phyloP scores from a whole-genome alignment of 306 rosid species.

The Astragalus glycyphyllos region DNA sequence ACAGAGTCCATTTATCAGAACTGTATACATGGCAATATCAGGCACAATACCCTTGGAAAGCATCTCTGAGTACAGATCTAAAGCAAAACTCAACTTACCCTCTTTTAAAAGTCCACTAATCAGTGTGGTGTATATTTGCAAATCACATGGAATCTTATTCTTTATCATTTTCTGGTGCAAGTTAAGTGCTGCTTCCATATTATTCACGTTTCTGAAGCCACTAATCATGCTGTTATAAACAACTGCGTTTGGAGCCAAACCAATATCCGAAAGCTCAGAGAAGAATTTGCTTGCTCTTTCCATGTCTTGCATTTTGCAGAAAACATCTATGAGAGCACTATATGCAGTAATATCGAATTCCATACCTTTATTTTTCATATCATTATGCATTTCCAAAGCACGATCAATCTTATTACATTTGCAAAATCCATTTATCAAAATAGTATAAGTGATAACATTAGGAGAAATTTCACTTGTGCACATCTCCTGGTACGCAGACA shows the following conservation, averaged over 20 bases:
- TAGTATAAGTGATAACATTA: constrained; percentile 65
- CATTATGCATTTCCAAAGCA: constrained; percentile 69
- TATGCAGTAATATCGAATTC: constrained; percentile 65
- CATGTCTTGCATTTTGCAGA: constrained; percentile 79
- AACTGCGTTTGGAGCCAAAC: constrained; percentile 69
- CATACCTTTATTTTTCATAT: constrained; percentile 64
- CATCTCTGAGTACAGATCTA: constrained; percentile 79
- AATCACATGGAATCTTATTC: constrained; percentile 65
- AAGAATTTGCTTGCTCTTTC: constrained; percentile 60
- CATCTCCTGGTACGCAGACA: constrained; percentile 61
- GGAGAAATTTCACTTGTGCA: constrained; percentile 64
- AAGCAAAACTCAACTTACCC: constrained; percentile 59
- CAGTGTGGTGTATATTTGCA: constrained; percentile 67
- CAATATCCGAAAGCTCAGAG: constrained; percentile 64
- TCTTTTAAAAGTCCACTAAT: constrained; percentile 64
- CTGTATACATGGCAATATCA: constrained; percentile 56
- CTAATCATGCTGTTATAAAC: constrained; percentile 74
- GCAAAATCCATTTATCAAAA: constrained; percentile 68
- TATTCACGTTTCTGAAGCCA: constrained; percentile 65
- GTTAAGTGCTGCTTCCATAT: constrained; percentile 70
- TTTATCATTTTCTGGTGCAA: constrained; percentile 65
- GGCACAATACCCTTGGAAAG: constrained; percentile 70
- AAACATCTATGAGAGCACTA: constrained; percentile 61
- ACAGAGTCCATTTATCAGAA: constrained; percentile 68
- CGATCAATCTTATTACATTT: constrained; percentile 60